Evolutionary conservation across 2,329 filamentous ascomycete genomes (phyloP).

Genomic region (Pseudonectria foliicola): DNA sequence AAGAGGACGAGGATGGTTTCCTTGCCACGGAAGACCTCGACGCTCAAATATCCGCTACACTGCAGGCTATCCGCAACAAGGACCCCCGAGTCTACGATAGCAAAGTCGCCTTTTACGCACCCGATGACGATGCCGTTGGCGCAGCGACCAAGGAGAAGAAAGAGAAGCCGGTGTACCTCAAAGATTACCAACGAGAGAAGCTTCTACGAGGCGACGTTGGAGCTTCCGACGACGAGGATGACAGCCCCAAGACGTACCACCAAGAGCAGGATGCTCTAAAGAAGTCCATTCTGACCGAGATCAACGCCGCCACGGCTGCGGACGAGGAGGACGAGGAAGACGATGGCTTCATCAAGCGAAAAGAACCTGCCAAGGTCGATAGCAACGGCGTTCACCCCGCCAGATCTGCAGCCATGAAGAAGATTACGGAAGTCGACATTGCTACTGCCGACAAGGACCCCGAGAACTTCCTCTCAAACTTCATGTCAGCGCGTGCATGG

Average conservation of each 20-base stretch:
- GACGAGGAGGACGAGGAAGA: slow-evolving; percentile 48
- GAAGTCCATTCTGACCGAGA: slow-evolving; percentile 68
- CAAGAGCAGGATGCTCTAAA: slow-evolving; percentile 86
- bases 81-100: slow-evolving; percentile 88
- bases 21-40: slow-evolving; percentile 81
- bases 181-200: slow-evolving; percentile 88
- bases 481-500: slow-evolving; percentile 89
- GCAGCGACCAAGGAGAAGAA: slow-evolving; percentile 45
- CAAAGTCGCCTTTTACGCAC: slow-evolving; percentile 68
- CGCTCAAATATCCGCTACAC: slow-evolving; percentile 75
- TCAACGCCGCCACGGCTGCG: slow-evolving; percentile 57
- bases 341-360: slow-evolving; percentile 67
- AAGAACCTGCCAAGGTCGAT: slow-evolving; percentile 41
- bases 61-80: slow-evolving; percentile 81
- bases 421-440: slow-evolving; percentile 56
- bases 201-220: slow-evolving; percentile 64
- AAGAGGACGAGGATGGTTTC: slow-evolving; percentile 85
- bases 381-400: slow-evolving; percentile 50
- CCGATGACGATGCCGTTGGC: slow-evolving; percentile 45
- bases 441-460: slow-evolving; percentile 78
- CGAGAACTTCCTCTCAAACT: slow-evolving; percentile 89
- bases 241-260: slow-evolving; percentile 63
- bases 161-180: slow-evolving; percentile 77
- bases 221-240: slow-evolving; percentile 50
- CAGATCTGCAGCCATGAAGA: slow-evolving; percentile 38